phyloP scores from a whole-genome alignment of 1,284 basidiomycete species.

The Fomitiporia mediterranea region DNA sequence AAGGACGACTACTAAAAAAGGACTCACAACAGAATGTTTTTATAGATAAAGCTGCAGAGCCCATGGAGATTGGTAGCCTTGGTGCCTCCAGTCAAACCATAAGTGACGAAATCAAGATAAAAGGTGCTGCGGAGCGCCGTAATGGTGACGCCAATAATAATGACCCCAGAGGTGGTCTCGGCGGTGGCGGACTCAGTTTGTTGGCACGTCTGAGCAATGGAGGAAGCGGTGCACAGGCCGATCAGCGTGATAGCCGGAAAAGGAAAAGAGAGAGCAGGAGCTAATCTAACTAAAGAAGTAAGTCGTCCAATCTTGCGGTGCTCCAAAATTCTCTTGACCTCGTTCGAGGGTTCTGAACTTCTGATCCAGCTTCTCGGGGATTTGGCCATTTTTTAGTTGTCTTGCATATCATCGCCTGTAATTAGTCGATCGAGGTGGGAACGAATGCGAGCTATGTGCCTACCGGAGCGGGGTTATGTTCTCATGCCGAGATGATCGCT shows the following conservation, averaged over 20 bases:
- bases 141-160: neutral
- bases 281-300: too few relatives aligned
- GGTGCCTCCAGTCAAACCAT: neutral
- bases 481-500: constrained; percentile 3
- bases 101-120: constrained; percentile 14
- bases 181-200: constrained; percentile 1
- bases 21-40: neutral
- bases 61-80: neutral
- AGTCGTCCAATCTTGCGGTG: too few relatives aligned
- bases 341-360: neutral
- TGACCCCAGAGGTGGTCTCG: neutral
- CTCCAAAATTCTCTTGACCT: too few relatives aligned
- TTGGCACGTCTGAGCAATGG: constrained; percentile 6
- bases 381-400: neutral
- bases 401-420: neutral
- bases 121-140: constrained; percentile 16
- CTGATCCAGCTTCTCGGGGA: too few relatives aligned
- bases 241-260: constrained; percentile 2
- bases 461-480: neutral
- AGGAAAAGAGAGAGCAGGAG: constrained; percentile 3
- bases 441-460: neutral
- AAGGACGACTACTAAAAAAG: neutral
- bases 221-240: neutral
- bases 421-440: neutral
- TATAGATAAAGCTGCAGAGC: neutral